Conservation (phyloP, 371 early-diverging fungal species). For the Mucor velutinosus region DNA sequence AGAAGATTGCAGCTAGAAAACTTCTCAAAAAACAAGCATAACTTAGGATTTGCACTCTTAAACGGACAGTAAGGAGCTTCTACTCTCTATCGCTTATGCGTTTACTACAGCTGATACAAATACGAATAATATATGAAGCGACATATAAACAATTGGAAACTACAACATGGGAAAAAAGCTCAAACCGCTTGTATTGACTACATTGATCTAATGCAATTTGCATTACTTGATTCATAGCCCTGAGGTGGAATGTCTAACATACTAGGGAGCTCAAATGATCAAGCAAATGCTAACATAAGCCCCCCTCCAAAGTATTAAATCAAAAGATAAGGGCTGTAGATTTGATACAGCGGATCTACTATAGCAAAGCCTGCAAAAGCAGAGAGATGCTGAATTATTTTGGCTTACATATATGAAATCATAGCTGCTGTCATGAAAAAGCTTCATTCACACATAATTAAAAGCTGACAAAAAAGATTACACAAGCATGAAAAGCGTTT, state of each 20-base stretch:
- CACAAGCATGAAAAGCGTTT: background rate
- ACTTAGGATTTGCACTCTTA: too few species aligned
- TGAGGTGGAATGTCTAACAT: background rate
- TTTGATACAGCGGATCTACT: background rate
- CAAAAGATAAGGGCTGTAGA: background rate
- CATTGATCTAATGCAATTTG: too few species aligned
- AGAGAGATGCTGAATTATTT: background rate
- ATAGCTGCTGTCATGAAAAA: background rate
- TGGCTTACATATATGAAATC: background rate
- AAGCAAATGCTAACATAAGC: background rate
- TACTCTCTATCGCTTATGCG: too few species aligned
- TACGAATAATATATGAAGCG: too few species aligned
- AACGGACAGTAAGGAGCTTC: too few species aligned
- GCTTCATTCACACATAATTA: background rate
- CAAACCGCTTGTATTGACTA: too few species aligned
- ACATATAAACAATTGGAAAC: too few species aligned
- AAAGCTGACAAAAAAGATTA: conserved; percentile 5
- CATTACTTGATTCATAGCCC: background rate
- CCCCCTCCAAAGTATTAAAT: background rate
- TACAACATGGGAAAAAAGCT: too few species aligned
- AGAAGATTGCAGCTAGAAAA: too few species aligned
- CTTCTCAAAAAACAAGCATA: too few species aligned
- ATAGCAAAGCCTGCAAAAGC: background rate
- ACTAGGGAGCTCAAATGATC: background rate
- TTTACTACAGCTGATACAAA: too few species aligned